Percentiles rank a stretch among this genome's conserved stretches.
These are phyloP conservation scores for Notholithocarpus densiflorus DNA, from an alignment of 306 rosid genomes.

Conservation along the genomic window DNA sequence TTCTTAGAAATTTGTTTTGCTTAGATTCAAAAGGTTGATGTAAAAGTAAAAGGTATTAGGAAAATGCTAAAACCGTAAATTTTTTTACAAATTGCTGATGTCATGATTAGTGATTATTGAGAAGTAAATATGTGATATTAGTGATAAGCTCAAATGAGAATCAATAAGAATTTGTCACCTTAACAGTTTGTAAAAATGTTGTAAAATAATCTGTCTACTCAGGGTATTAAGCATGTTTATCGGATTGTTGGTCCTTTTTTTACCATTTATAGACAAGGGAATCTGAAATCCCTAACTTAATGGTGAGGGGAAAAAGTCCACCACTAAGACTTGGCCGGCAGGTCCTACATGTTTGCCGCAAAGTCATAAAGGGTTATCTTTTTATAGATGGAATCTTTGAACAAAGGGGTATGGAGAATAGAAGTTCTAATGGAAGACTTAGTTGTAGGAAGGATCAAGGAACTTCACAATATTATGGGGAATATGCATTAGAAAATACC, in stretches of 20 bases:
- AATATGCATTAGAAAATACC: constrained; percentile 6
- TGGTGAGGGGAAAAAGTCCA: constrained; percentile 15
- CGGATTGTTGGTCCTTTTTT: background rate
- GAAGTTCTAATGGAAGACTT: background rate
- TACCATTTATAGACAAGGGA: constrained; percentile 11
- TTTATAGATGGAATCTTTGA: background rate
- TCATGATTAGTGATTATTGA: too few species aligned
- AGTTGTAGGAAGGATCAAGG: background rate
- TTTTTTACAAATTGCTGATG: too few species aligned
- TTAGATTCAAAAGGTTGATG: background rate
- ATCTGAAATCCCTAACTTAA: constrained; percentile 33
- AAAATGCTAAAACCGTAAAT: too few species aligned
- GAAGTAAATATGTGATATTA: too few species aligned
- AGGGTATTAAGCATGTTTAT: background rate
- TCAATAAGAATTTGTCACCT: too few species aligned
- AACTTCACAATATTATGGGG: constrained; percentile 8
- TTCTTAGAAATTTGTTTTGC: background rate
- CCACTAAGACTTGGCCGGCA: constrained; percentile 16
- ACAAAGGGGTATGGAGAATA: background rate
- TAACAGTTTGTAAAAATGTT: too few species aligned
- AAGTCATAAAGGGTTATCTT: constrained; percentile 27
- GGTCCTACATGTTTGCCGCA: constrained; percentile 34
- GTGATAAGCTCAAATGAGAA: too few species aligned
- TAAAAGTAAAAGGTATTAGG: too few species aligned
- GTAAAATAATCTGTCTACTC: too few species aligned